phyloP scores from a whole-genome alignment of 1,139 yeast genomes.

The Candida sp. region DNA sequence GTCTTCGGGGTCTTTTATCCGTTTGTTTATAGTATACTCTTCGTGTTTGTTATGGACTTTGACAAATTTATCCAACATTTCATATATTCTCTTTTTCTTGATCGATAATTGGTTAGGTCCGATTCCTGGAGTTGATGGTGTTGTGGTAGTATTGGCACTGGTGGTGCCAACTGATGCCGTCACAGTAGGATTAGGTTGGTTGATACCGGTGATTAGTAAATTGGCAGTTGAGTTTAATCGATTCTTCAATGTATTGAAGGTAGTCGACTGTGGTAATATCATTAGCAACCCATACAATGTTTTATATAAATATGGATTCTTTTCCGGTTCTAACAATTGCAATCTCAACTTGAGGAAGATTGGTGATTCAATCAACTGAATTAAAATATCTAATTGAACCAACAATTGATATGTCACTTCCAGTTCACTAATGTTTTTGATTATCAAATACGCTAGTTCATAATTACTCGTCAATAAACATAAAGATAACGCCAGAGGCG shows the following conservation, averaged over 20 bases:
- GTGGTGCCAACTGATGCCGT: conserved; percentile 3
- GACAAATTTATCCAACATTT: conserved; percentile 60
- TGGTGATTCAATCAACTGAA: conserved; percentile 77
- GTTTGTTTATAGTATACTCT: conserved; percentile 5
- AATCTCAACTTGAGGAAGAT: conserved; percentile 85
- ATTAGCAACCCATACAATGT: conserved; percentile 89
- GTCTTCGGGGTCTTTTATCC: background rate
- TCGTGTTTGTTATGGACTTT: conserved; percentile 59
- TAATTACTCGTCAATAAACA: conserved; percentile 88
- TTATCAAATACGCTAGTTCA: conserved; percentile 78
- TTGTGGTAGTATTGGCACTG: conserved; percentile 5
- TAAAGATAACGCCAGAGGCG: conserved; percentile 83
- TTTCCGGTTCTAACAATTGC: conserved; percentile 84
- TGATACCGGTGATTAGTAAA: conserved; percentile 13
- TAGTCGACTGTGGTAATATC: conserved; percentile 95
- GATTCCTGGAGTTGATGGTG: conserved; percentile 11
- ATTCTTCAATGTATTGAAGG: conserved; percentile 76
- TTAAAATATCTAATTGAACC: conserved; percentile 76
- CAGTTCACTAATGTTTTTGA: conserved; percentile 71
- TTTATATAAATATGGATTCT: conserved; percentile 78
- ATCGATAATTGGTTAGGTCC: conserved; percentile 28
- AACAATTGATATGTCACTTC: conserved; percentile 71
- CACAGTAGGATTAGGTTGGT: background rate
- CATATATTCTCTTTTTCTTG: conserved; percentile 43
- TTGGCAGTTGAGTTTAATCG: conserved; percentile 55